Evolutionary conservation across 352 stramenopile genomes (phyloP).

Genomic region (Pythium pyrilobum): DNA sequence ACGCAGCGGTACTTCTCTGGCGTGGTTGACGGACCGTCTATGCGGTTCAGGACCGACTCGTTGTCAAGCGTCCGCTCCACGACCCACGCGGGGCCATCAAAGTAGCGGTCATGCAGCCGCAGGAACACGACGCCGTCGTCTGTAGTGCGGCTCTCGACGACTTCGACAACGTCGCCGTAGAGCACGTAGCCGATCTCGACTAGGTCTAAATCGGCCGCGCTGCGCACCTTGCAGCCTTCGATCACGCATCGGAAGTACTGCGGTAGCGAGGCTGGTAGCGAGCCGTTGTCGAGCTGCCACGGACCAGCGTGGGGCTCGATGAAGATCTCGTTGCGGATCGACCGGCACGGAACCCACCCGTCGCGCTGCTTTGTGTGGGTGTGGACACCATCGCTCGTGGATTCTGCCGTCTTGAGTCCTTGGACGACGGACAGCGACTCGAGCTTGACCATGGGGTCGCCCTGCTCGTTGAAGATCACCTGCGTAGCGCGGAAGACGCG

Average conservation of each 20-base stretch:
- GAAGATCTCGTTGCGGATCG: conserved; percentile 68
- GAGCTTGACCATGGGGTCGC: conserved; percentile 68
- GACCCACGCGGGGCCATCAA: conserved; percentile 63
- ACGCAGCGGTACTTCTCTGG: conserved; percentile 55
- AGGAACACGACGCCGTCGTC: conserved; percentile 60
- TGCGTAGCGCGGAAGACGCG: conserved; percentile 56
- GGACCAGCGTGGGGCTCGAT: conserved; percentile 52
- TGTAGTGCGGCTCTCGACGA: conserved; percentile 40
- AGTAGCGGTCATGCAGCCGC: conserved; percentile 55
- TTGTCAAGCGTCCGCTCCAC: conserved; percentile 75
- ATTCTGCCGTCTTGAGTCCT: not conserved
- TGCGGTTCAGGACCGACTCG: conserved; percentile 62
- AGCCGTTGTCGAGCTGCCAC: conserved; percentile 11
- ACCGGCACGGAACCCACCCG: conserved; percentile 64
- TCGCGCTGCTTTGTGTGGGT: conserved; percentile 20
- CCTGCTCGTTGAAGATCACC: conserved; percentile 66
- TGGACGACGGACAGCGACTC: conserved; percentile 33
- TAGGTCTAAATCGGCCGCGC: conserved; percentile 38
- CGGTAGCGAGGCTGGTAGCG: not conserved
- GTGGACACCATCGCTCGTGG: not conserved
- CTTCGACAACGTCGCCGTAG: conserved; percentile 70
- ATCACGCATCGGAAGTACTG: conserved; percentile 65
- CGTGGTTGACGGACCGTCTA: conserved; percentile 37
- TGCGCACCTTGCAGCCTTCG: conserved; percentile 70
- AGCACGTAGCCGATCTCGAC: conserved; percentile 70